phyloP scores from a whole-genome alignment of 106 monocot species.

The Narthecium ossifragum region DNA sequence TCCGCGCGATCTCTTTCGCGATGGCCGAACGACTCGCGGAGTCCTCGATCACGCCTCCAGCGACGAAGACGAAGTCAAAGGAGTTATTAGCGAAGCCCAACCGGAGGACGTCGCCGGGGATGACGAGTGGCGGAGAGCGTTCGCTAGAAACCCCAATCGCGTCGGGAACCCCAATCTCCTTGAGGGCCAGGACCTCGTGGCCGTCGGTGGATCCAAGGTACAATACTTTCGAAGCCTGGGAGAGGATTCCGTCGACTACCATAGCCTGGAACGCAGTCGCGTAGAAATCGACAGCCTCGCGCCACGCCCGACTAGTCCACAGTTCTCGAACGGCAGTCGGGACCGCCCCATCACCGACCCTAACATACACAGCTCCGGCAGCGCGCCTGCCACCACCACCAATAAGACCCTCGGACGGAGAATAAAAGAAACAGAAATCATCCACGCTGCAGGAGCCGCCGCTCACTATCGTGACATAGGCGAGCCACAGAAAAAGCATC shows the following conservation, averaged over 20 bases:
- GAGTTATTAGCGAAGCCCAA: slow-evolving; percentile 27
- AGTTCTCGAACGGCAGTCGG: background rate
- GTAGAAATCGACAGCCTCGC: slow-evolving; percentile 39
- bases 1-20: slow-evolving; percentile 28
- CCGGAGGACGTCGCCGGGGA: slow-evolving; percentile 14
- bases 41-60: slow-evolving; percentile 14
- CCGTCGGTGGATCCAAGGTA: slow-evolving; percentile 20
- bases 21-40: slow-evolving; percentile 14
- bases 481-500: slow-evolving; percentile 11
- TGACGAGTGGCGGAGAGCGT: slow-evolving; percentile 25
- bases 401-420: background rate
- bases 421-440: slow-evolving; percentile 29
- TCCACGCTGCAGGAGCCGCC: slow-evolving; percentile 9
- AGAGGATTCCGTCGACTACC: slow-evolving; percentile 32
- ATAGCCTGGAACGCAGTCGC: slow-evolving; percentile 42
- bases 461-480: slow-evolving; percentile 14
- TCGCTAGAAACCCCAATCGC: slow-evolving; percentile 29
- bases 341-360: background rate
- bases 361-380: too few species aligned
- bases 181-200: slow-evolving; percentile 47
- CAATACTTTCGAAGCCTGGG: slow-evolving; percentile 26
- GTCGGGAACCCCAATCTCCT: slow-evolving; percentile 52
- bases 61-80: slow-evolving; percentile 50
- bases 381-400: background rate
- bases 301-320: slow-evolving; percentile 27